Evolutionary conservation across 192 early-diverging fungal species (phyloP).

Genomic region (Entrophospora sp.): DNA sequence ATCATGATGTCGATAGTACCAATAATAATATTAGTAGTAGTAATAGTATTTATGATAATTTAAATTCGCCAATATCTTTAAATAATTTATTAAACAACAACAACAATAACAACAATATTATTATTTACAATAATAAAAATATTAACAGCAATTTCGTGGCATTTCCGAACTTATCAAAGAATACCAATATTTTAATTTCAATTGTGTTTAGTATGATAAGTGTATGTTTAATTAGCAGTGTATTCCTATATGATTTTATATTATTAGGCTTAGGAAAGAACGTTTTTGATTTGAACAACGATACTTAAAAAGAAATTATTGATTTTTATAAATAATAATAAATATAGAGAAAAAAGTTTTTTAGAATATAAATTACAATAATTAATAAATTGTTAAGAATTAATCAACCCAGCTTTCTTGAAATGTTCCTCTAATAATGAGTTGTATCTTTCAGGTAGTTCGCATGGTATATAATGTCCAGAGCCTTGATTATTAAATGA

Average conservation of each 20-base stretch:
- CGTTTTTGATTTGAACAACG: no score
- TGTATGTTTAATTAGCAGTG: conserved; percentile 30
- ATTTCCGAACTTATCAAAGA: conserved; percentile 14
- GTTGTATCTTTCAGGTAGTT: conserved; percentile 28
- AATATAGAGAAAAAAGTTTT: no score
- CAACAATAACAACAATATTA: no score
- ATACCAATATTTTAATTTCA: conserved; percentile 21
- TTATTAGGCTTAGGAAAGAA: conserved; percentile 35
- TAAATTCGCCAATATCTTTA: no score
- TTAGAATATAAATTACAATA: no score
- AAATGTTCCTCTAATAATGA: conserved; percentile 25
- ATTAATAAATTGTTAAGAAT: neutral
- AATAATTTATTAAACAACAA: no score
- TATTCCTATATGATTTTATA: conserved; percentile 45
- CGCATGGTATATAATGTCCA: conserved; percentile 28
- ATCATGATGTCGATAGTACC: no score
- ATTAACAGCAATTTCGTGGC: conserved; percentile 16
- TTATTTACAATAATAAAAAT: conserved; percentile 5
- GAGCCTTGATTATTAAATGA: neutral
- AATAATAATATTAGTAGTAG: no score
- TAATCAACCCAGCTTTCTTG: conserved; percentile 1
- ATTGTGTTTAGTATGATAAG: conserved; percentile 22
- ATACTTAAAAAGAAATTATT: no score
- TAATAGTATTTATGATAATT: no score
- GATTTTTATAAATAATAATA: no score